Conservation (phyloP, 1,139 yeast genomes). For the Yamadazyma atlantica region DNA sequence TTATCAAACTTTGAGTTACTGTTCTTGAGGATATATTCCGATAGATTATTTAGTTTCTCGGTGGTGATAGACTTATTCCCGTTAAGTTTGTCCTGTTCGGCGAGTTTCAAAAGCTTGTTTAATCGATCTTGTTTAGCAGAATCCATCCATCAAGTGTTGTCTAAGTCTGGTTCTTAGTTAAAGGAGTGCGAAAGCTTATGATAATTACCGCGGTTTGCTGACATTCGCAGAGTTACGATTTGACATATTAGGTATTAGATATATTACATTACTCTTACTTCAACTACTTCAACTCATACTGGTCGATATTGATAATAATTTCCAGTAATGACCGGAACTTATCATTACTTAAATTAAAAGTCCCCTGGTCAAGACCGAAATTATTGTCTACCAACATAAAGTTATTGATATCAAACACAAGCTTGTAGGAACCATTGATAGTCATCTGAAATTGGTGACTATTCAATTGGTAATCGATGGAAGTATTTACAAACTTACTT, state of each 20-base stretch:
- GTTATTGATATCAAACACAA: slow-evolving; percentile 10
- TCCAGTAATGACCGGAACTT: slow-evolving; percentile 11
- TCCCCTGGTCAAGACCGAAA: slow-evolving; percentile 8
- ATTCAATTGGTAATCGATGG: slow-evolving; percentile 10
- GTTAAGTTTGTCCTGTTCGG: slow-evolving; percentile 31
- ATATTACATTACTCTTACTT: background rate
- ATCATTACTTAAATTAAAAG: slow-evolving; percentile 8
- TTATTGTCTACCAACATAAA: slow-evolving; percentile 10
- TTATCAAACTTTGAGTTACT: slow-evolving; percentile 14
- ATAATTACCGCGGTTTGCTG: too few relatives aligned
- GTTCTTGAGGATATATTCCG: slow-evolving; percentile 18
- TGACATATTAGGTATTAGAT: too few relatives aligned
- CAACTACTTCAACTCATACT: background rate
- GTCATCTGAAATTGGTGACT: slow-evolving; percentile 14
- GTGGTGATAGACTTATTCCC: slow-evolving; percentile 36
- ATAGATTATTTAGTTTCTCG: slow-evolving; percentile 31
- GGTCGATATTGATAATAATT: slow-evolving; percentile 3
- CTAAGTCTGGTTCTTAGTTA: too few relatives aligned
- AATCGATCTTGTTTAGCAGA: slow-evolving; percentile 25
- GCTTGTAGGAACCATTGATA: slow-evolving; percentile 7
- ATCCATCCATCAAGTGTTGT: too few relatives aligned
- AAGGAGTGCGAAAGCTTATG: background rate
- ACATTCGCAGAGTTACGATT: too few relatives aligned
- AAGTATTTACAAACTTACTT: slow-evolving; percentile 15
- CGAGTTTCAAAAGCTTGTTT: slow-evolving; percentile 27